Evolutionary conservation across 345 rosid species (phyloP), one percentile per base, ranked within the genome.

Genomic region (Microthlaspi erraticum): DNA sequence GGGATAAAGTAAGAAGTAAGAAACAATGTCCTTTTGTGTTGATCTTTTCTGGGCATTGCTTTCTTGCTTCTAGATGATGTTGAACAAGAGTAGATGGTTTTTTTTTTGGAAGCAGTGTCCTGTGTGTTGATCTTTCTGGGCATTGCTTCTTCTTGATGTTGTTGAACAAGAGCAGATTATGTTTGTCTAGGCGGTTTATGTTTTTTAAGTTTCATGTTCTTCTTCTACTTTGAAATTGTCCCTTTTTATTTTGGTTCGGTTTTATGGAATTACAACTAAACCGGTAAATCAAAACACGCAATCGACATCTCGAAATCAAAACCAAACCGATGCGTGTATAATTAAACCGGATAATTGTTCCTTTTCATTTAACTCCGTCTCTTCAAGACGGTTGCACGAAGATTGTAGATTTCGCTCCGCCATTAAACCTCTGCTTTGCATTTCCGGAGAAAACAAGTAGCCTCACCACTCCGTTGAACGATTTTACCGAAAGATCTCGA

Each of bases 351-450:
- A 26, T 26, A 26, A 26, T 26, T 26, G 29, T 26, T 26, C 29
- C 29, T 26, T 26, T 26, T 5, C 29, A 2, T 26, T 26, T 26
- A 26, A 26, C 29, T 19, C 2, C 19, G 1, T 14, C 6, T 34
- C 48, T 45, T 6, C 3, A 9, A 13, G 43, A 51, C 44, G 60
- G 67, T 70, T 69, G 33, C 62, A 31, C 13, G 5, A 43, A 9
- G 13, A 16, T 70, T 51, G 72, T 32, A 5, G 46, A 45, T 57
- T 36, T 60, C 14, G 32, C 69, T 48, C 69, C 62, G 69, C 62
- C 78, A 34, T 66, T 73, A 66, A 73, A 66, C 72, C 52, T 66
- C 43, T 57, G 66, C 71, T 56, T 39, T 4, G 58, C 65, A 6
- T 54, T 26, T 32, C 13, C 9, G 23, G 18, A 46, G 31, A 33